Evolutionary conservation across 352 stramenopile genomes (phyloP).

Genomic region (Globisporangium splendens): DNA sequence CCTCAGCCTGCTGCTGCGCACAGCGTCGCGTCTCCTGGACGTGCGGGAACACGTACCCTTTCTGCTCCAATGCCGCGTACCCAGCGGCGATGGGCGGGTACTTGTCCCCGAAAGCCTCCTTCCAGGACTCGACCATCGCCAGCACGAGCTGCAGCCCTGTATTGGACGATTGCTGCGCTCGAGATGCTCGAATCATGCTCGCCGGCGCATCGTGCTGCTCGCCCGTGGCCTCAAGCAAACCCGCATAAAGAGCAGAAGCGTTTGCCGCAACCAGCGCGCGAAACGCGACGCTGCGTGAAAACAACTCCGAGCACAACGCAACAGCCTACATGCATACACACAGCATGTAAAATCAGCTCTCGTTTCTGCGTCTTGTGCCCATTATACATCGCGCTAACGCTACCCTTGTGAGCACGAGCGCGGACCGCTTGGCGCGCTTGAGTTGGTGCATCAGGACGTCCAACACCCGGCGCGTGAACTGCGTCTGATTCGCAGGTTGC

Average conservation of each 20-base stretch:
- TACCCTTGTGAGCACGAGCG: slow-evolving; percentile 18
- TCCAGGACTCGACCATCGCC: slow-evolving; percentile 58
- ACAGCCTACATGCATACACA: slow-evolving; percentile 16
- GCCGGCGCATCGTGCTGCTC: slow-evolving; percentile 17
- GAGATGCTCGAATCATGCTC: slow-evolving; percentile 1
- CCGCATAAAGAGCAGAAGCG: slow-evolving; percentile 37
- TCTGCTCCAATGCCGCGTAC: slow-evolving; percentile 37
- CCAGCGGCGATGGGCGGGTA: slow-evolving; percentile 60
- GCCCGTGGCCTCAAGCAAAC: slow-evolving; percentile 40
- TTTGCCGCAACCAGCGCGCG: slow-evolving; percentile 42
- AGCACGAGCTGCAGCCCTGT: slow-evolving; percentile 24
- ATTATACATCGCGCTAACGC: not conserved
- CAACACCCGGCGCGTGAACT: slow-evolving; percentile 26
- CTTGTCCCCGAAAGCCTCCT: slow-evolving; percentile 43
- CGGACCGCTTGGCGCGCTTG: slow-evolving; percentile 12
- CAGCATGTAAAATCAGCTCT: not conserved
- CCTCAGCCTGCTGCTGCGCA: slow-evolving; percentile 24
- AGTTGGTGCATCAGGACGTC: slow-evolving; percentile 21
- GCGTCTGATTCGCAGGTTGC: slow-evolving; percentile 14
- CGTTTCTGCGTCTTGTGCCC: not conserved
- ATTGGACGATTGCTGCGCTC: not conserved
- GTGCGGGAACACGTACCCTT: slow-evolving; percentile 54
- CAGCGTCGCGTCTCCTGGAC: slow-evolving; percentile 4
- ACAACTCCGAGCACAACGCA: slow-evolving; percentile 46
- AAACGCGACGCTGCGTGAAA: slow-evolving; percentile 50